Percentiles rank a stretch among this genome's conserved stretches.
These are phyloP conservation scores for Candida peoriensis DNA, from an alignment of 805 yeast species.

Conservation along the genomic window DNA sequence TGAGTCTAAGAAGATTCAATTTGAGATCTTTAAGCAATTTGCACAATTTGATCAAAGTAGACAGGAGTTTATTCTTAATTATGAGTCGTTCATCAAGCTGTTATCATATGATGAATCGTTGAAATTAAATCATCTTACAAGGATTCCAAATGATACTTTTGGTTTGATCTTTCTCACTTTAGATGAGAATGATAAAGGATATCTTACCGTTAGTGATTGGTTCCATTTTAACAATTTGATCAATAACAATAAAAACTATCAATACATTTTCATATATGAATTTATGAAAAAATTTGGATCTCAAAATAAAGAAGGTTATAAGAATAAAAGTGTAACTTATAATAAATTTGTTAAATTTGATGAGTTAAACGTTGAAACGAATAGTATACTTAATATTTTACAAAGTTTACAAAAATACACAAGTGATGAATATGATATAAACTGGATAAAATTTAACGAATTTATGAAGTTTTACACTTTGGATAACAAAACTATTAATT, in stretches of 20 bases:
- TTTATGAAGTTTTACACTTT: slow-evolving; percentile 15
- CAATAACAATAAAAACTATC: slow-evolving; percentile 43
- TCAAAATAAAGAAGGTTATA: slow-evolving; percentile 11
- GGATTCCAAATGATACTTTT: slow-evolving; percentile 52
- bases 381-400: slow-evolving; percentile 28
- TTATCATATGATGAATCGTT: slow-evolving; percentile 32
- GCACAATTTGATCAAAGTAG: slow-evolving; percentile 31
- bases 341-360: slow-evolving; percentile 34
- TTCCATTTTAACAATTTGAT: slow-evolving; percentile 55
- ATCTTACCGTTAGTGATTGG: slow-evolving; percentile 67
- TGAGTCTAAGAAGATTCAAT: slow-evolving; percentile 33
- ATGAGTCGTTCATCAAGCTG: slow-evolving; percentile 31
- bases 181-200: slow-evolving; percentile 68
- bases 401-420: slow-evolving; percentile 28
- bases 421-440: slow-evolving; percentile 26
- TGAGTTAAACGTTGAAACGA: slow-evolving; percentile 26
- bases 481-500: slow-evolving; percentile 27
- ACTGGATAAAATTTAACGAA: slow-evolving; percentile 29
- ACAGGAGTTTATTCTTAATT: slow-evolving; percentile 28
- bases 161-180: slow-evolving; percentile 77
- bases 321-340: slow-evolving; percentile 31
- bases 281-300: slow-evolving; percentile 45
- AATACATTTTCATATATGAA: slow-evolving; percentile 47
- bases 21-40: slow-evolving; percentile 39
- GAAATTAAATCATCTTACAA: slow-evolving; percentile 36